phyloP scores from a whole-genome alignment of 306 rosid species.

The Ziziphus jujuba region DNA sequence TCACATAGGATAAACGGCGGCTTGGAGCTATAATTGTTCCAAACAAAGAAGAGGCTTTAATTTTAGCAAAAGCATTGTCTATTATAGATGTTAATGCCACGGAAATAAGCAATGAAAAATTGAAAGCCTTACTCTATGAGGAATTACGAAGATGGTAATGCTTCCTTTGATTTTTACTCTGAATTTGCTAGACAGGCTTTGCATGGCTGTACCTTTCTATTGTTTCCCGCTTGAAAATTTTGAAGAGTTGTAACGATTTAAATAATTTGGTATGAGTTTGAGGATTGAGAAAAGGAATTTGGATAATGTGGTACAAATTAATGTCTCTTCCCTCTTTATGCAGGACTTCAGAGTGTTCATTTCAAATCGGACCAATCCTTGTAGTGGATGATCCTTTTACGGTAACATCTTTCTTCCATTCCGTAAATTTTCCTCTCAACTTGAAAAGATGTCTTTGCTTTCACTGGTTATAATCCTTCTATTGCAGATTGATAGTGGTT shows the following conservation, averaged over 20 bases:
- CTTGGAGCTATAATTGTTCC: conserved; percentile 93
- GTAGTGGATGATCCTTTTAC: conserved; percentile 76
- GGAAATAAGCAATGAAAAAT: conserved; percentile 54
- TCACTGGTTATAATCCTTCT: conserved; percentile 20
- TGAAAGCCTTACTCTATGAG: conserved; percentile 49
- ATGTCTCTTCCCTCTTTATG: conserved; percentile 14
- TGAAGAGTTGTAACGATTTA: no score
- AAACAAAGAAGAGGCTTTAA: conserved; percentile 72
- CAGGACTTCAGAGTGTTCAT: conserved; percentile 76
- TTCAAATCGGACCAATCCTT: conserved; percentile 90
- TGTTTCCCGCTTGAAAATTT: no score
- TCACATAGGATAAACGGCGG: conserved; percentile 79
- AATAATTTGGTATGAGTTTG: no score
- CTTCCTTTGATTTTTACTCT: conserved; percentile 13
- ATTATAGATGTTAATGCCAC: conserved; percentile 44
- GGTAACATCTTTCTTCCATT: conserved; percentile 40
- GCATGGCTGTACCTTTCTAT: not conserved
- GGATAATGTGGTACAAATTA: not conserved
- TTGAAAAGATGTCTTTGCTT: conserved; percentile 9
- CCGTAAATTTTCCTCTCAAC: conserved; percentile 1
- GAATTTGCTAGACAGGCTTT: not conserved
- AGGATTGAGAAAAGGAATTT: no score
- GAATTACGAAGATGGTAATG: conserved; percentile 69
- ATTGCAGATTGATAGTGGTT: conserved; percentile 78
- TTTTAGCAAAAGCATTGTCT: conserved; percentile 54